Conservation (phyloP, 768 basidiomycete genomes). For the Naganishia onofrii region DNA sequence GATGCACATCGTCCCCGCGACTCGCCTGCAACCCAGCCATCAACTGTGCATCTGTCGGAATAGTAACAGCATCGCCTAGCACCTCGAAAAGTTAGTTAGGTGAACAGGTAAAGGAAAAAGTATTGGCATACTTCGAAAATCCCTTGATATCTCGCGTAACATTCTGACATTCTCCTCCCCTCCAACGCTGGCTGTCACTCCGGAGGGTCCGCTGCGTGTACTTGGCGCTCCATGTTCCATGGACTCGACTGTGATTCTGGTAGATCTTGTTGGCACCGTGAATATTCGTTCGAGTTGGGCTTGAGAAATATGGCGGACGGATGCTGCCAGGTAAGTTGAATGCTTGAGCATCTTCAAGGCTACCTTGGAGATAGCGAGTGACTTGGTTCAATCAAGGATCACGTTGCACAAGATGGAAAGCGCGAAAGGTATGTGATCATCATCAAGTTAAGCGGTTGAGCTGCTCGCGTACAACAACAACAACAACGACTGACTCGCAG, state of each 20-base stretch:
- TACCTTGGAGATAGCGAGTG: too few species aligned
- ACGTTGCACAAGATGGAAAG: too few species aligned
- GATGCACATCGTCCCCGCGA: conserved; percentile 53
- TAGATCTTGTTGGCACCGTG: too few species aligned
- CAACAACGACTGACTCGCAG: too few species aligned
- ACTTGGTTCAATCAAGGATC: too few species aligned
- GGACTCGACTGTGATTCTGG: neutral
- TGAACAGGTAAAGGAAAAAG: neutral
- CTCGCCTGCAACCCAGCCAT: conserved; percentile 44
- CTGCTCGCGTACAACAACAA: too few species aligned
- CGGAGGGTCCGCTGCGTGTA: conserved; percentile 11
- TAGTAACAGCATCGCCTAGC: conserved; percentile 51
- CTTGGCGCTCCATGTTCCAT: conserved; percentile 6
- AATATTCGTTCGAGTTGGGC: neutral
- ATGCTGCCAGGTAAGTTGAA: too few species aligned
- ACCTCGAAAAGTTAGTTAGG: neutral
- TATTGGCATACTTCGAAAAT: conserved; percentile 49
- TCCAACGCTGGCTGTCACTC: conserved; percentile 39
- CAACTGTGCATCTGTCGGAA: conserved; percentile 52
- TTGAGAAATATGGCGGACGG: neutral
- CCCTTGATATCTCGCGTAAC: conserved; percentile 40
- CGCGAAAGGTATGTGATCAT: too few species aligned
- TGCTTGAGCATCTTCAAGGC: too few species aligned
- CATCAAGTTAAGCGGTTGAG: too few species aligned
- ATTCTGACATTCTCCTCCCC: conserved; percentile 47